Conservation (phyloP, 768 basidiomycete genomes). For the Dacryopinax spathularia region DNA sequence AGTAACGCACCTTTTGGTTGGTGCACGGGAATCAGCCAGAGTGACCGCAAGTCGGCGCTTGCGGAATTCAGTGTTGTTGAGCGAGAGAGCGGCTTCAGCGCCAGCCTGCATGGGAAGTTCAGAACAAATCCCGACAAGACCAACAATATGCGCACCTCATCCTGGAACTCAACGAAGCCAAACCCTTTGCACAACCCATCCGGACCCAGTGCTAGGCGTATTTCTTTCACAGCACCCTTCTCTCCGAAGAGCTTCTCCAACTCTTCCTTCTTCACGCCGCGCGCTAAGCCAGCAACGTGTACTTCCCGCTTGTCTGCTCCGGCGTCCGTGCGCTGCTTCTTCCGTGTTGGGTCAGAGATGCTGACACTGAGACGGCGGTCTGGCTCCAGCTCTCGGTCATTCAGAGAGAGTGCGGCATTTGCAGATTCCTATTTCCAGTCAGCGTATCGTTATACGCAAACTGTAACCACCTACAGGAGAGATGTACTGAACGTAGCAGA, state of each 20-base stretch:
- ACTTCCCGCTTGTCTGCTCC: constrained; percentile 72
- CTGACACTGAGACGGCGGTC: constrained; percentile 57
- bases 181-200: constrained; percentile 65
- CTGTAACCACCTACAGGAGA: constrained; percentile 47
- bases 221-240: constrained; percentile 72
- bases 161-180: constrained; percentile 83
- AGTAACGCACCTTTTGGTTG: constrained; percentile 40
- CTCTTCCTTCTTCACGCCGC: constrained; percentile 61
- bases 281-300: constrained; percentile 76
- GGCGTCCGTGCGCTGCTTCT: constrained; percentile 78
- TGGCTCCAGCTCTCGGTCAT: constrained; percentile 60
- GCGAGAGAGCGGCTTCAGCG: constrained; percentile 53
- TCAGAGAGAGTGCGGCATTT: constrained; percentile 59
- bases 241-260: constrained; percentile 67
- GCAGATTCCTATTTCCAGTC: constrained; percentile 35
- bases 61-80: constrained; percentile 80
- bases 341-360: constrained; percentile 81
- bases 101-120: constrained; percentile 35
- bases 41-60: constrained; percentile 84
- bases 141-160: constrained; percentile 43
- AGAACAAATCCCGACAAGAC: neutral
- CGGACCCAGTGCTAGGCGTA: constrained; percentile 63
- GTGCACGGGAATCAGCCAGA: constrained; percentile 57
- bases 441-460: constrained; percentile 24
- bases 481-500: constrained; percentile 88